Percentiles rank a stretch among this genome's conserved stretches.
These are phyloP conservation scores for Phytophthora pistaciae DNA, from an alignment of 352 stramenopile genomes.

Conservation along the genomic window DNA sequence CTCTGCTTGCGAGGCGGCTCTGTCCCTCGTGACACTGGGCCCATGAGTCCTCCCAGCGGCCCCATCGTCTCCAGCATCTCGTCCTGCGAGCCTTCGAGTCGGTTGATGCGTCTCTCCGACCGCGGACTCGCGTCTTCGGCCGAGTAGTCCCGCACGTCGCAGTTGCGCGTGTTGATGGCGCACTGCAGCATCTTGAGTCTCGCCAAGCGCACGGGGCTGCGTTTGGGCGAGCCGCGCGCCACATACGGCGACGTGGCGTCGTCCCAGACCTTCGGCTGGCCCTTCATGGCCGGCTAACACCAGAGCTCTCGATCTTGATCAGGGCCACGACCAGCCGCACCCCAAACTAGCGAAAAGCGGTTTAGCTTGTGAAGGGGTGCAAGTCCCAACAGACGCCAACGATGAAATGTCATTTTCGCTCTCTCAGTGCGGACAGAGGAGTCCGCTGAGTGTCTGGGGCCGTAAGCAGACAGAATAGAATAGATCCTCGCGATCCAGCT, in stretches of 20 bases:
- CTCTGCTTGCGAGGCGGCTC: constrained; percentile 48
- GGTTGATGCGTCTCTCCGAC: constrained; percentile 33
- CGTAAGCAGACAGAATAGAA: too few species aligned
- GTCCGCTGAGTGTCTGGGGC: too few species aligned
- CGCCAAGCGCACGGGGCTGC: constrained; percentile 77
- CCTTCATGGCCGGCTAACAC: constrained; percentile 30
- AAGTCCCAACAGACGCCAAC: constrained; percentile 4
- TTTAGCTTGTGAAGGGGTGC: constrained; percentile 15
- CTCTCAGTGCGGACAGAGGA: neutral
- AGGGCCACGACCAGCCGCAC: constrained; percentile 20
- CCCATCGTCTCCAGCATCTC: constrained; percentile 78
- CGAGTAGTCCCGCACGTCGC: constrained; percentile 62
- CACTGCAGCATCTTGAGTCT: constrained; percentile 87
- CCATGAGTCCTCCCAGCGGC: constrained; percentile 75
- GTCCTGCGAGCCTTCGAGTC: constrained; percentile 41
- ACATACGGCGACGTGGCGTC: constrained; percentile 37
- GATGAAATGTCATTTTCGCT: neutral
- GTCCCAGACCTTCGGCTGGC: constrained; percentile 29
- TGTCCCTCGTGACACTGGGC: constrained; percentile 14
- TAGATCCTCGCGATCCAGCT: neutral
- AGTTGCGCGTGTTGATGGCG: constrained; percentile 84
- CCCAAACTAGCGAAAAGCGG: neutral
- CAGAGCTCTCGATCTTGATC: constrained; percentile 21
- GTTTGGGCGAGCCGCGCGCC: constrained; percentile 61
- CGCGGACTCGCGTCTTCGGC: constrained; percentile 35